A percentile compares a stretch with the other conserved stretches of the same genome.
Evolutionary conservation across 257 asterid genomes (phyloP).

Genomic region (Nicotiana benthamiana): DNA sequence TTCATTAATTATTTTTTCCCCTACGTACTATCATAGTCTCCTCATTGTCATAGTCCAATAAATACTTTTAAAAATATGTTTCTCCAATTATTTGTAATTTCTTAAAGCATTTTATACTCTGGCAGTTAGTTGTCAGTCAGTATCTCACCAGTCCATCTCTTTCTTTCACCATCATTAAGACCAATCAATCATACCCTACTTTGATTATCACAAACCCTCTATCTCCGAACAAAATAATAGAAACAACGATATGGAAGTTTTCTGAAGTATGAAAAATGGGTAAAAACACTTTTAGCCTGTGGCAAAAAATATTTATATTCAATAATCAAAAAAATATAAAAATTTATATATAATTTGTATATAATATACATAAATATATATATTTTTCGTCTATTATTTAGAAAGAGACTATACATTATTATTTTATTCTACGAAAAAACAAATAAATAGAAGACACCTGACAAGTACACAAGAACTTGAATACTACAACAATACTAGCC

Average conservation of each 20-base stretch:
- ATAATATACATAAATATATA: no score
- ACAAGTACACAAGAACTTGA: neutral
- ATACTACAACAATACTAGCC: conserved; percentile 2
- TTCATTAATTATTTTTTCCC: neutral
- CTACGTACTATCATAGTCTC: conserved; percentile 1
- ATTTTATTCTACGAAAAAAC: no score
- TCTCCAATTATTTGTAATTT: conserved; percentile 6
- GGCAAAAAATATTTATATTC: no score
- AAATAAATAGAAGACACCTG: neutral
- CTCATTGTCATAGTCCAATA: conserved; percentile 6
- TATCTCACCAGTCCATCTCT: neutral
- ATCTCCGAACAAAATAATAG: neutral
- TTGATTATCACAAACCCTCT: neutral
- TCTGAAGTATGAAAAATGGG: neutral
- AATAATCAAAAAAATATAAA: no score
- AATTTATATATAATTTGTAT: no score
- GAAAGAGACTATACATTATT: accelerated
- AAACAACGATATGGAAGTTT: neutral
- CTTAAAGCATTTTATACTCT: neutral
- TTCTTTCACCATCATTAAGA: neutral
- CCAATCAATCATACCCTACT: neutral
- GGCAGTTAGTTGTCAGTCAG: conserved; percentile 35
- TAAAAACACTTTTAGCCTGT: no score
- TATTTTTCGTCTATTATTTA: no score
- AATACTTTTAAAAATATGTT: conserved; percentile 5